Evolutionary conservation across 495 filamentous ascomycete species (phyloP), one percentile per base, ranked within the genome.

Genomic region (Aspergillus diversus): DNA sequence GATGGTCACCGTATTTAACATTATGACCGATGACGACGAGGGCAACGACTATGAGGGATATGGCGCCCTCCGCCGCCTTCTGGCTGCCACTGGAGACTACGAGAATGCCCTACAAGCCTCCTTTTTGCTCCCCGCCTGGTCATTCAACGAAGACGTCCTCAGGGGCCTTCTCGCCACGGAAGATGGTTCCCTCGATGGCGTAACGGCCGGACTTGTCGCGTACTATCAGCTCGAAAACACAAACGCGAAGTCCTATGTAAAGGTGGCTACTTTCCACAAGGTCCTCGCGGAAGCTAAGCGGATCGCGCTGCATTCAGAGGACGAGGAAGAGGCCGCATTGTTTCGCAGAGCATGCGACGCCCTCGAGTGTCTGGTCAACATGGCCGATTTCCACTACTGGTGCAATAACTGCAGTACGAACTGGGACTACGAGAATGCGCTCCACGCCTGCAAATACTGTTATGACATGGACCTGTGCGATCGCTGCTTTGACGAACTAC

Each of bases 371-470:
- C 15, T 50, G 5, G 5, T 9, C 21, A 32, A 16, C 5, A n/a
- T 16, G 31, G 39, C 9, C 21, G 53, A 57, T 13, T 50, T 21
- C 5, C 13, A 33, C 21, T 16, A 43, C 15, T 33, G 7, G 0
- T 63, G 60, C 53, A 57, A 55, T 27, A 63, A 57, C 39, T 63
- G 60, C 31, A 8, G 27, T 5, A n/a, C 31, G 21, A 15, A 37
- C 16, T 71, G 69, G 69, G 50, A 63, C 15, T 54, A 66, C 33
- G 63, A 71, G 2, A 34, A 35, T 9, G 43, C 15, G 7, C n/a
- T 69, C 13, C 58, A 69, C 34, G 37, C 11, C n/a, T 71, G 69
- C 63, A 69, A 57, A 21, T 66, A 63, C 13, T 69, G 69, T 47
- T 57, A 66, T 48, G 46, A 56, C 13, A 31, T 46, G 16, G 69